Evolutionary conservation across 495 filamentous ascomycete species (phyloP), one percentile per base, ranked within the genome.

Genomic region (Aspergillus taichungensis): DNA sequence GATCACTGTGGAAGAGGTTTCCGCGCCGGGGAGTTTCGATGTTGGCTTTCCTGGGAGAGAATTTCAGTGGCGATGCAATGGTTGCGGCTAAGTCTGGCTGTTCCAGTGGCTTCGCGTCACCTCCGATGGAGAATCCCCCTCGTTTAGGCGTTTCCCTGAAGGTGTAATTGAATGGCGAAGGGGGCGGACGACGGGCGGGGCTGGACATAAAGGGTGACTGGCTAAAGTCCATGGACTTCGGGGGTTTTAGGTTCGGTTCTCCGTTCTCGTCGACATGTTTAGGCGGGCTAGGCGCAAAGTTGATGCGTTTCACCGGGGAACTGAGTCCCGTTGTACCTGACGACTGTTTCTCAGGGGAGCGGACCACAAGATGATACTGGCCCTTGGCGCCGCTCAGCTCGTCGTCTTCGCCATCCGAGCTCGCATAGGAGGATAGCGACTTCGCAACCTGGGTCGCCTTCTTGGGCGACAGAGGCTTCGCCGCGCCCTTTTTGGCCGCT

Each of bases 401-500:
- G 52, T 78, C 75, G 8, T 77, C 75, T 36, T 76, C 74, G 3
- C 61, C 64, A 46, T 72, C 66, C 3, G 61, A 68, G 48, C 62
- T 67, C 0, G 59, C 60, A 40, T 68, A 73, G 1, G 63, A 56
- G 6, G 66, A 62, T 7, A 68, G 52, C 8, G 62, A 61, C 49
- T 74, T 76, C 18, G 72, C 66, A 27, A 77, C 62, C 45, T 78
- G 75, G 34, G 62, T 74, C 28, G 65, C 60, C 52, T 77, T 79
- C 60, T 79, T 78, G 6, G 76, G 76, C 6, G 76, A 77, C n/a
- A 79, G 53, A 24, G 74, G 74, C 42, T 71, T 60, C 13, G 51
- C 30, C 0, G 44, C 47, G 32, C 40, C 54, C 33, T 68, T 64
- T 39, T 66, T 64, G 5, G 57, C 45, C 30, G 59, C 47, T 10